Base-by-base conservation (phyloP, 2,329 filamentous ascomycete species). In the Ciborinia camelliae region DNA sequence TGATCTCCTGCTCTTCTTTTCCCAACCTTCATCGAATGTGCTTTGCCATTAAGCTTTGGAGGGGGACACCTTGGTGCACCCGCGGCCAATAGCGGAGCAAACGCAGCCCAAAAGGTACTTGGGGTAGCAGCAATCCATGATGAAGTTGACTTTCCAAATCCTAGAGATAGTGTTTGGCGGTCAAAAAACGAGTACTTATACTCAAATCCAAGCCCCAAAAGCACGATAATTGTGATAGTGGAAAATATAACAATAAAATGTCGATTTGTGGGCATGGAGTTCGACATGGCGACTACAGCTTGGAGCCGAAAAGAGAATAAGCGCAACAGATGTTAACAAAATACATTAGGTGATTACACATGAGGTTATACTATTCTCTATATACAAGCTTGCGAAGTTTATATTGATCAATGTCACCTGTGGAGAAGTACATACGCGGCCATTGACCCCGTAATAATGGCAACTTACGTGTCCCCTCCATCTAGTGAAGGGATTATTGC, bases 61-160 rank as follows among this genome's bases (percentile, higher is more conserved):
- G 61, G 51, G 26, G 54, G 14, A 41, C 67, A 70, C 57, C 65
- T 60, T 23, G 69, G 69, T 15, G 64, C 65, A 41, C 64, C 68
- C 10, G 57, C 67, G 30, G 63, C 65, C 12, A 71, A 62, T 2
- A 68, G 39, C 1, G 66, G 67, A 35, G 69, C 68, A 35, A 70
- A 69, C 5, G 47, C n/a, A 30, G 58, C 28, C 69, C 69, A 71
- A 59, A 71, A 71, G 12, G 26, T 30, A 23, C 23, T 63, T n/a
- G n/a, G n/a, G 15, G 62, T 47, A 20, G 50, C 20, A n/a, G 48
- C 39, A 26, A 30, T 39, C 60, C 60, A 62, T 48, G 60, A 39
- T 9, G 54, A 14, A 23, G 8, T 15, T 26, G 50, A 12, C 5
- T 54, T 51, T 26, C 39, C 37, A n/a, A 54, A 26, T 6, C 18